Conservation (phyloP, 176 grass and related monocot species). For the Cymbopogon citratus region DNA sequence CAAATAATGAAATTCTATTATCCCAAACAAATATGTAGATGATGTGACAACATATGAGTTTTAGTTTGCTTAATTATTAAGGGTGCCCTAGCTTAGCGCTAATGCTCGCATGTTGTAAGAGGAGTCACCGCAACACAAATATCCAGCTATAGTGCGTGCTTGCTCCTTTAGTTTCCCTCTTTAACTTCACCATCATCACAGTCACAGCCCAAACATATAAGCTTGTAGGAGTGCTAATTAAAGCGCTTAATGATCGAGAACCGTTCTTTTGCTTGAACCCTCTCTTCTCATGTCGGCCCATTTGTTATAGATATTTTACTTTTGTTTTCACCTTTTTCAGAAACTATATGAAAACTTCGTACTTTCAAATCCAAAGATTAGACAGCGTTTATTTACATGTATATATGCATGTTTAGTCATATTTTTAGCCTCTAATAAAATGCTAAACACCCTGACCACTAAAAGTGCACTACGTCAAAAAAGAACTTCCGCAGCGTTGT, state of each 20-base stretch:
- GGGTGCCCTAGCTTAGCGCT: no score
- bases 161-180: neutral
- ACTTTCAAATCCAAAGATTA: no score
- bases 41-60: no score
- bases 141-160: neutral
- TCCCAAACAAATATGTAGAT: no score
- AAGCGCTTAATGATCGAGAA: neutral
- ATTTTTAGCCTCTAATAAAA: no score
- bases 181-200: neutral
- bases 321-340: neutral
- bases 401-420: no score
- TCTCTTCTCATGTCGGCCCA: neutral
- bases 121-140: neutral
- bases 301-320: neutral
- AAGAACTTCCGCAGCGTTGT: no score
- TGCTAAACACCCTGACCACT: no score
- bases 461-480: no score
- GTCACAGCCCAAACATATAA: neutral
- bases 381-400: no score
- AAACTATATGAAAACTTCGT: neutral
- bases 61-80: no score
- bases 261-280: slow-evolving; percentile 5
- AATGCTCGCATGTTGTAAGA: neutral
- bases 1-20: no score
- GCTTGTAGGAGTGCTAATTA: neutral